These are phyloP conservation scores for Viola odorata DNA, from an alignment of 345 rosid species.

Conservation along the genomic window DNA sequence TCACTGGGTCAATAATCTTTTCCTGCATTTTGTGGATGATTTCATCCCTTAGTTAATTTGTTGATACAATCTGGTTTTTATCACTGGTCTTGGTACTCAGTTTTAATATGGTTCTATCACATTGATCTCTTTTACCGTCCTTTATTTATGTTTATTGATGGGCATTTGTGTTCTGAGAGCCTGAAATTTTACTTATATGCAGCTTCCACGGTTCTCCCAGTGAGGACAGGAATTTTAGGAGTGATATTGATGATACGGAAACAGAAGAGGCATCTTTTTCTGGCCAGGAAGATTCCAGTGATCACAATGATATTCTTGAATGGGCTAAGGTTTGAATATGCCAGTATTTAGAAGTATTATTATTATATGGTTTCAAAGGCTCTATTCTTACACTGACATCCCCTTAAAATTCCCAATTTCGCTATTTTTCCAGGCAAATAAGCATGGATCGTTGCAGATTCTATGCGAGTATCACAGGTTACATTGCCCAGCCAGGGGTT, in stretches of 20 bases:
- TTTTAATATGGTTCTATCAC: too few relatives aligned
- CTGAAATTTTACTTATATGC: conserved; percentile 15
- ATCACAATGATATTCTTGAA: conserved; percentile 68
- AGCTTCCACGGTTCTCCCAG: conserved; percentile 75
- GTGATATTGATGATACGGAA: conserved; percentile 64
- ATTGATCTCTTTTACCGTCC: too few relatives aligned
- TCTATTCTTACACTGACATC: background rate
- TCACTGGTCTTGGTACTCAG: too few relatives aligned
- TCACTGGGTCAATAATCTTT: too few relatives aligned
- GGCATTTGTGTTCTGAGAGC: background rate
- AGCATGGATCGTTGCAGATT: conserved; percentile 72
- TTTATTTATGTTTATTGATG: too few relatives aligned
- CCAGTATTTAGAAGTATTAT: conserved; percentile 11
- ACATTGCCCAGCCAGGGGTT: conserved; percentile 66
- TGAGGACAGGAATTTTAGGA: conserved; percentile 58
- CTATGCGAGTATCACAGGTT: conserved; percentile 66
- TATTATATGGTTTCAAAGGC: background rate
- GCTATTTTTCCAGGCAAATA: conserved; percentile 51
- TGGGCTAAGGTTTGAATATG: conserved; percentile 76
- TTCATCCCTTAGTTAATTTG: too few relatives aligned
- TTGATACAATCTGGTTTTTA: too few relatives aligned
- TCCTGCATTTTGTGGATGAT: too few relatives aligned
- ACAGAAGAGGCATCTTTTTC: conserved; percentile 79
- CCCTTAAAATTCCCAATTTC: conserved; percentile 1
- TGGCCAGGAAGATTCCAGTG: conserved; percentile 73